phyloP scores from a whole-genome alignment of 2,329 filamentous ascomycete genomes.

The Penicillium sp. region DNA sequence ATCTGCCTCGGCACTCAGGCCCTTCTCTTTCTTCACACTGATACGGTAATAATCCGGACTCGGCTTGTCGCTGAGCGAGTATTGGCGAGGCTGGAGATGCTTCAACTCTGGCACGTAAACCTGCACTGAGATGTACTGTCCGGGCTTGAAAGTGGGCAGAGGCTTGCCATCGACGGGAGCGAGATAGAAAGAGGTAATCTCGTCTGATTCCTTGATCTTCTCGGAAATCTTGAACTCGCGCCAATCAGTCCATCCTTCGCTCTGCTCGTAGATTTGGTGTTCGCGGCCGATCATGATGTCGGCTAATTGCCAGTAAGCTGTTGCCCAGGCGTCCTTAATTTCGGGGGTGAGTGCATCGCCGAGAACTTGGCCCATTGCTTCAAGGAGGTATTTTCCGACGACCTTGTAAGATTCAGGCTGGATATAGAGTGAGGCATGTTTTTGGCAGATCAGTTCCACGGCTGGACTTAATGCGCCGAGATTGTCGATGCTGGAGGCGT shows the following conservation, averaged over 20 bases:
- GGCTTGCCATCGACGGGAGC: constrained; percentile 60
- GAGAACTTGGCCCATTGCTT: constrained; percentile 66
- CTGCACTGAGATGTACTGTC: constrained; percentile 70
- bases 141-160: constrained; percentile 66
- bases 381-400: constrained; percentile 68
- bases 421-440: constrained; percentile 71
- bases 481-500: constrained; percentile 71
- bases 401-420: constrained; percentile 68
- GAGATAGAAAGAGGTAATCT: constrained; percentile 71
- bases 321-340: constrained; percentile 66
- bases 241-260: constrained; percentile 66
- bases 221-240: constrained; percentile 64
- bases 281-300: constrained; percentile 70
- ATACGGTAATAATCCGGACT: constrained; percentile 65
- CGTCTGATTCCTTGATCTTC: constrained; percentile 66
- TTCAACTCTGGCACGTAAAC: constrained; percentile 59
- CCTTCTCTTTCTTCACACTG: constrained; percentile 67
- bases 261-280: constrained; percentile 60
- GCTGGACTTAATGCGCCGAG: constrained; percentile 58
- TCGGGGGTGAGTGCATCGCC: constrained; percentile 66
- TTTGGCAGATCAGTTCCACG: constrained; percentile 71
- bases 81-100: constrained; percentile 68
- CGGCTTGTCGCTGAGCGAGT: constrained; percentile 69
- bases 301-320: constrained; percentile 72
- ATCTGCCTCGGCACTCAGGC: constrained; percentile 49